Evolutionary conservation across 2,329 filamentous ascomycete genomes (phyloP), one percentile per base, ranked within the genome.

Genomic region (Xylariaceae sp.): DNA sequence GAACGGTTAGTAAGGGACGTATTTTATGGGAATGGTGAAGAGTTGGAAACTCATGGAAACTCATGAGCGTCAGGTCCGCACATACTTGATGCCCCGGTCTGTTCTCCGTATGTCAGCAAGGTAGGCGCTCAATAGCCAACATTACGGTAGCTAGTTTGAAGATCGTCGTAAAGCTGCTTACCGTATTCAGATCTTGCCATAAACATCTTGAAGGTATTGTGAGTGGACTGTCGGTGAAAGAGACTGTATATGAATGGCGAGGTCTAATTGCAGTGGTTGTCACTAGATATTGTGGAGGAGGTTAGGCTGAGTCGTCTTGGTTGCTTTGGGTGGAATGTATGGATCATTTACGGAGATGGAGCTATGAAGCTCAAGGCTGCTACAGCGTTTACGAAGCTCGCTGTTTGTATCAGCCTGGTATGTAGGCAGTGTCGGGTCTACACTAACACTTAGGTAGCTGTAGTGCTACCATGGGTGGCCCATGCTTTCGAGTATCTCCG

Each of bases 181-280:
- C 93, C 94, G 81, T 99, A 99, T 93, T 99, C 94, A 74, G 93
- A 97, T 81, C 94, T 91, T 84, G 94, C 92, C 85, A 99, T 97
- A 85, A 99, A 99, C 94, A 96, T 96, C 69, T 80, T 91, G 83
- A 72, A 78, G 76, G 75, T 71, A 63, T 75, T 75, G 65, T 67
- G 49, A 49, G 53, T 55, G 46, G 54, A 44, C 39, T 37, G 21
- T 24, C 27, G 46, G 35, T 45, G 42, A 29, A 37, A 40, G 29
- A 16, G 33, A 33, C 10, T 21, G 43, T 40, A 10, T 26, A 13
- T 21, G 18, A 8, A 15, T 24, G 35, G 18, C 39, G 15, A 3
- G 23, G 18, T 30, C 9, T 13, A 35, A n/a, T 27, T 46, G 16
- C 15, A 40, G 37, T 24, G 11, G 5, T 39, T 23, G 41, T 33